These are phyloP conservation scores for Fusarium foetens DNA, from an alignment of 2,329 filamentous ascomycete genomes.

Conservation along the genomic window DNA sequence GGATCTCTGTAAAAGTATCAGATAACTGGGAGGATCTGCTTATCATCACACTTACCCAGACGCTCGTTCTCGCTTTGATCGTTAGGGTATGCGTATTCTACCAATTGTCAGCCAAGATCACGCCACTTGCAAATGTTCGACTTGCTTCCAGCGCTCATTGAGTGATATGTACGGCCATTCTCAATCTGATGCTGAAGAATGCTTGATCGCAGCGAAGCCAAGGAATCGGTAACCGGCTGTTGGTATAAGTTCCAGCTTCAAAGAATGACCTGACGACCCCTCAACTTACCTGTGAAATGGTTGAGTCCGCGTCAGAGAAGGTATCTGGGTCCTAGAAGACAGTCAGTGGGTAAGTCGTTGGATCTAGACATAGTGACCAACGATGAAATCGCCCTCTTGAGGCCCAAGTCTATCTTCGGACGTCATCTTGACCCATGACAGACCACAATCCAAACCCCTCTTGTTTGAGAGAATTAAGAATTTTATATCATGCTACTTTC, in stretches of 20 bases:
- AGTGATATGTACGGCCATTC: background rate
- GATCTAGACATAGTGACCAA: background rate
- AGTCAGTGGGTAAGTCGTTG: background rate
- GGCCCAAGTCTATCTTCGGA: background rate
- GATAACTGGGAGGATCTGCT: no score
- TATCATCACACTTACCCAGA: background rate
- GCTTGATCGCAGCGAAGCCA: background rate
- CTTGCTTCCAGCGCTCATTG: background rate
- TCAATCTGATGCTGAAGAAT: background rate
- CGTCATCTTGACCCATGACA: background rate
- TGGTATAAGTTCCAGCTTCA: no score
- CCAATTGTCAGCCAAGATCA: background rate
- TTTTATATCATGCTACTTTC: background rate
- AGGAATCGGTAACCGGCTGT: background rate
- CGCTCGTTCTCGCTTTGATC: background rate
- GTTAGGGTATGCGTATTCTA: background rate
- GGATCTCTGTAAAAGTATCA: background rate
- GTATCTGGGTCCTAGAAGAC: background rate
- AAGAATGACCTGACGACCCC: background rate
- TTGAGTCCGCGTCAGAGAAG: background rate
- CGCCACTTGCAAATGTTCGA: rapidly evolving
- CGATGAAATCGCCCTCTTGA: background rate
- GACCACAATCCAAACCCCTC: no score
- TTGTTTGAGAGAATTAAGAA: background rate
- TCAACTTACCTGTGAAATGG: background rate